Evolutionary conservation across 768 basidiomycete genomes (phyloP), one percentile per base, ranked within the genome.

Genomic region (Amanita phalloides): DNA sequence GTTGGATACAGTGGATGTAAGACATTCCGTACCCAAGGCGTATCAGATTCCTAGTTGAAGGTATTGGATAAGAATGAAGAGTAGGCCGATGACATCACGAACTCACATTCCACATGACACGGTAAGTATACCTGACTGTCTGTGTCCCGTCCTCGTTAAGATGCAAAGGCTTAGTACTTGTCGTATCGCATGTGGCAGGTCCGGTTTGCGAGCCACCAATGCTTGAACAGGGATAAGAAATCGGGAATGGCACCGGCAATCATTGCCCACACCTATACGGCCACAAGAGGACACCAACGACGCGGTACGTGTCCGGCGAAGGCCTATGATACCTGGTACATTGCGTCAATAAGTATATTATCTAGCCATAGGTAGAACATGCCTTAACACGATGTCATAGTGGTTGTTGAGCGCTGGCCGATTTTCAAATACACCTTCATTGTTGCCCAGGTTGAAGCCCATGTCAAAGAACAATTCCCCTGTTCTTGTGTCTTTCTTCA

Each of bases 281-380:
- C 75, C 75, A 95, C n/a, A 97, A 90, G 26, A 95, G 73, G 10
- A 95, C 90, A 2, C 91, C 95, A 23, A 98, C 95, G 2, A 98
- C 82, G 35, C 95, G 82, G 62, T 81, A 84, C n/a, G 83, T 73
- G 20, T 74, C 77, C 7, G 79, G 71, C 36, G 78, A 77, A 11
- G 85, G 82, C 37, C 71, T 68, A 60, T 98, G 95, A 61, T 95
- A 95, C 60, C 91, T 94, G 54, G 26, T 10, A 20, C 49, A 21
- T 21, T 6, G 32, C 5, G 39, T 42, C 33, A 60, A 44, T 57
- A 48, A 48, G 45, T 6, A 25, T 26, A 37, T 33, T 38, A 10
- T 13, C 17, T 4, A 20, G 28, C 50, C 49, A 49, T 38, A 21
- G 49, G 28, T 38, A 36, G 8, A 9, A 52, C 72, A 49, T 55